phyloP scores from a whole-genome alignment of 257 asterid genomes.

The Solanum etuberosum region DNA sequence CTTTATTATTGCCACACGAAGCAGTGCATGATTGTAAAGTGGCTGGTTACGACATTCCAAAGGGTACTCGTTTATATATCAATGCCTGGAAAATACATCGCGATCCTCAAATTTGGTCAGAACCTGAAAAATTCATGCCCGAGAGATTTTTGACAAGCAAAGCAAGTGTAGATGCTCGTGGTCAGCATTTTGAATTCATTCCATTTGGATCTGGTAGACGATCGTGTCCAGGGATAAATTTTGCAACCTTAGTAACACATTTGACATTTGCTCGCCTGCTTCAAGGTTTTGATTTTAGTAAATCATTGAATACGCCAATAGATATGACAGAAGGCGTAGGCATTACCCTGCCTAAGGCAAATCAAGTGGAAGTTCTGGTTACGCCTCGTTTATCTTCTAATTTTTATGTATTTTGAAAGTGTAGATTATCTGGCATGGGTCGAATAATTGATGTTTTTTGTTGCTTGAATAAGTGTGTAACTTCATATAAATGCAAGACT shows the following conservation, averaged over 20 bases:
- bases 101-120: slow-evolving; percentile 36
- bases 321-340: slow-evolving; percentile 43
- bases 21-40: slow-evolving; percentile 33
- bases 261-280: slow-evolving; percentile 35
- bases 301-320: slow-evolving; percentile 8
- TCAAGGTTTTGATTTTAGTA: slow-evolving; percentile 30
- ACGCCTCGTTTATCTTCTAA: slow-evolving; percentile 15
- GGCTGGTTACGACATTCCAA: slow-evolving; percentile 22
- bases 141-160: slow-evolving; percentile 38
- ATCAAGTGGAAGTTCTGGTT: slow-evolving; percentile 25
- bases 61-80: slow-evolving; percentile 29
- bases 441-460: not conserved
- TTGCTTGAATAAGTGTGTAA: not conserved
- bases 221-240: slow-evolving; percentile 23
- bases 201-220: slow-evolving; percentile 37
- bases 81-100: slow-evolving; percentile 48
- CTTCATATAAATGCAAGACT: not conserved
- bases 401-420: not conserved
- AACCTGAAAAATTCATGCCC: slow-evolving; percentile 28
- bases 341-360: slow-evolving; percentile 27
- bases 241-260: slow-evolving; percentile 31
- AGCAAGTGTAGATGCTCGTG: slow-evolving; percentile 17
- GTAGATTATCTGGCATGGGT: not conserved
- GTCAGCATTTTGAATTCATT: slow-evolving; percentile 35
- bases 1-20: slow-evolving; percentile 31